phyloP scores from a whole-genome alignment of 2,329 filamentous ascomycete species.

The Pseudogymnoascus sp. region DNA sequence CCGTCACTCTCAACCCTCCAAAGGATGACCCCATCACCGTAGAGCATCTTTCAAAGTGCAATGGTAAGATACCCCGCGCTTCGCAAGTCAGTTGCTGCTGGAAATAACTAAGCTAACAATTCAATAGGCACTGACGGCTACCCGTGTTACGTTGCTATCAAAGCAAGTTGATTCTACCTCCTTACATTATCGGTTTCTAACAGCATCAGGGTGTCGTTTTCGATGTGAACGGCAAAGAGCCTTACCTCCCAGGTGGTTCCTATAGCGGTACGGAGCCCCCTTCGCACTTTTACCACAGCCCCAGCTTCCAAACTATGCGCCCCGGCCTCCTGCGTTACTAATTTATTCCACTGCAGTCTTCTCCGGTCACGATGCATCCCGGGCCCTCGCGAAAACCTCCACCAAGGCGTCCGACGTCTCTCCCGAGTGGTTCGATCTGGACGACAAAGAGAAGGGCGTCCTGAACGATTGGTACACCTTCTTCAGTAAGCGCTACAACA shows the following conservation, averaged over 20 bases:
- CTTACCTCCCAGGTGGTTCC: slow-evolving; percentile 72
- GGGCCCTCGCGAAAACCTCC: slow-evolving; percentile 78
- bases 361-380: slow-evolving; percentile 90
- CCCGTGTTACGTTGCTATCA: slow-evolving; percentile 62
- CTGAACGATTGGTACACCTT: slow-evolving; percentile 92
- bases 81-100: background rate
- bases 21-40: slow-evolving; percentile 80
- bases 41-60: slow-evolving; percentile 71
- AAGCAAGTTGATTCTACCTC: slow-evolving; percentile 36
- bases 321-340: background rate
- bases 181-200: slow-evolving; percentile 9
- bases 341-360: slow-evolving; percentile 56
- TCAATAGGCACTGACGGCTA: slow-evolving; percentile 53
- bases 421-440: slow-evolving; percentile 74
- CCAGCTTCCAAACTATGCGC: background rate
- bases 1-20: slow-evolving; percentile 70
- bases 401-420: slow-evolving; percentile 76
- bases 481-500: slow-evolving; percentile 94
- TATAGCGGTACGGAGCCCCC: slow-evolving; percentile 63
- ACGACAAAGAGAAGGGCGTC: slow-evolving; percentile 75
- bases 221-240: slow-evolving; percentile 83
- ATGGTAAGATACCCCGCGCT: slow-evolving; percentile 53
- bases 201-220: slow-evolving; percentile 72
- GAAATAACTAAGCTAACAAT: background rate
- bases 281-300: background rate